phyloP scores from a whole-genome alignment of 176 grass and related monocot genomes.

The Neostapfia colusana region DNA sequence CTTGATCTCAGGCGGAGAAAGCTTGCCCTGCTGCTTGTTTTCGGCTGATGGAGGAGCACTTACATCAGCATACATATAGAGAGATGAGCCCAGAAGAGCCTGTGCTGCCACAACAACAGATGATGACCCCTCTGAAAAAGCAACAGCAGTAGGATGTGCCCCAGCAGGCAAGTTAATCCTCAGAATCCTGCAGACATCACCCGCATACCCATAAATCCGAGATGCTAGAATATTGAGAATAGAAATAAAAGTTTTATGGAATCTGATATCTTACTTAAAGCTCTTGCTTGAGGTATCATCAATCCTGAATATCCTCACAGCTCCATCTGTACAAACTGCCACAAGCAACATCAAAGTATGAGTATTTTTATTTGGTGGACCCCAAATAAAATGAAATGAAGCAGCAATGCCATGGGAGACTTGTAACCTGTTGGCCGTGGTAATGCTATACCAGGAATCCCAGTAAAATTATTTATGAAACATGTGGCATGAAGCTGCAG shows the following conservation, averaged over 20 bases:
- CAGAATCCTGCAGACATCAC: conserved; percentile 52
- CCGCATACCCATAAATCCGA: background rate
- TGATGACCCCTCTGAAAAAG: conserved; percentile 74
- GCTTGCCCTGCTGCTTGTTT: conserved; percentile 65
- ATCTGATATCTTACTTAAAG: conserved; percentile 65
- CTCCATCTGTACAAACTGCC: conserved; percentile 88
- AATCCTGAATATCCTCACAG: conserved; percentile 72
- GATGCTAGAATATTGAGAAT: background rate
- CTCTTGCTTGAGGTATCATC: conserved; percentile 92
- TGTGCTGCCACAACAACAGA: conserved; percentile 87
- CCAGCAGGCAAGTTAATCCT: conserved; percentile 91
- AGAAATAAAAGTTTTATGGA: background rate
- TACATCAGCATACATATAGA: conserved; percentile 90
- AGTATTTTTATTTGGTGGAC: background rate
- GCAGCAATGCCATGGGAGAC: background rate
- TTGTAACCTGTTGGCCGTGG: background rate
- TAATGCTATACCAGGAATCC: background rate
- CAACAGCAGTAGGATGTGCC: conserved; percentile 74
- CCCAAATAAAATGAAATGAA: background rate
- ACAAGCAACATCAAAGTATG: conserved; percentile 19
- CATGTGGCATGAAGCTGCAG: background rate
- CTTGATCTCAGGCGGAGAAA: conserved; percentile 78
- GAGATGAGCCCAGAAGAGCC: conserved; percentile 67
- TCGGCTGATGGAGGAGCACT: conserved; percentile 54
- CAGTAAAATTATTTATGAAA: background rate